Evolutionary conservation across 345 rosid species (phyloP), one percentile per base, ranked within the genome.

Genomic region (Salix arbutifolia): DNA sequence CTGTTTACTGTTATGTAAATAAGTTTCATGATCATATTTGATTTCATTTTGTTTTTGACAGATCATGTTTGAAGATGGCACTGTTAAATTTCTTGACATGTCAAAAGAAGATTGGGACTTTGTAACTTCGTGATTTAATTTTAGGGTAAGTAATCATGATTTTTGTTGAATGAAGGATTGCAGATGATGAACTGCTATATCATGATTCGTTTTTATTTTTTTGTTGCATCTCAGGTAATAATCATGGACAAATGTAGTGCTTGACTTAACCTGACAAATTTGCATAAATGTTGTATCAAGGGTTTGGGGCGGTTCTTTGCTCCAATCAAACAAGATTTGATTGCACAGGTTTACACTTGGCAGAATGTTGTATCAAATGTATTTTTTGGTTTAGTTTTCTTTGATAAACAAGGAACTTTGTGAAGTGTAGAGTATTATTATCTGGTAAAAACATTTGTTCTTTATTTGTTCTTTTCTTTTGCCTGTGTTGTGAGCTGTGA

Each of bases 1-100:
- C 53, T 78, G 21, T 42, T 72, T 37, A n/a, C 42, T n/a, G 67
- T 25, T 33, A 30, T 38, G 58, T 38, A 52, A 67, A 44, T 68
- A 30, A 52, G 19, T 31, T 61, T 61, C 18, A 25, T 44, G 67
- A 74, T 78, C 76, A 61, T 60, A 19, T 67, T 4, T 48, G 50
- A 70, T 33, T 58, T 25, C 70, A 35, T 73, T n/a, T 60, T n/a
- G 1, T 38, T 60, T 74, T 37, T 69, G 75, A 77, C 84, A 96
- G 98, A 77, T 93, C 78, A 81, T 87, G 91, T 89, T 90, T 83
- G 98, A 96, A 74, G 93, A 91, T 82, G 97, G 98, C 67, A 76
- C 23, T 14, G 74, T 78, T 2, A 89, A 89, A 83, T 80, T 84
- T 75, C 70, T 90, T 42, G 91, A 95, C 81, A 84, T 95, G 92